phyloP scores from a whole-genome alignment of 2,329 filamentous ascomycete species.

The Verticillium alfalfae region DNA sequence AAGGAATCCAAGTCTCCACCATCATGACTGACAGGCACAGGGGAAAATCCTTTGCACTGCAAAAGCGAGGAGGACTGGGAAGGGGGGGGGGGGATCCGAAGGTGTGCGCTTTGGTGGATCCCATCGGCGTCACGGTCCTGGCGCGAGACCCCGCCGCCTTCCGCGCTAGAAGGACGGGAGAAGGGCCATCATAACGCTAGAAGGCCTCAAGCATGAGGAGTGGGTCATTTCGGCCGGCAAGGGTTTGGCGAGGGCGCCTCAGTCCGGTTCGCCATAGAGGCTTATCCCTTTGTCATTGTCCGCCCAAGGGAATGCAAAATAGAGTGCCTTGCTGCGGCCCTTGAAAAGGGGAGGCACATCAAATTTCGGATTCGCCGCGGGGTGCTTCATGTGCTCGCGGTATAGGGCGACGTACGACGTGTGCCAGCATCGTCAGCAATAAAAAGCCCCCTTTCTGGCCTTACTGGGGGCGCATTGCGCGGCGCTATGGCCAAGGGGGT shows the following conservation, averaged over 20 bases:
- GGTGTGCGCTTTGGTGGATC: neutral
- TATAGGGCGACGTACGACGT: neutral
- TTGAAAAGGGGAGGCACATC: neutral
- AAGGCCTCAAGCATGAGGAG: neutral
- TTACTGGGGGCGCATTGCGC: neutral
- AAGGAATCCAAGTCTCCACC: neutral
- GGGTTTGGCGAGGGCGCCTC: neutral
- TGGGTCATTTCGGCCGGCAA: neutral
- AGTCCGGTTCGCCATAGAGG: neutral
- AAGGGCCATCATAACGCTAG: neutral
- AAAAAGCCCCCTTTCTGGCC: neutral
- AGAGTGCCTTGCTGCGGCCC: neutral
- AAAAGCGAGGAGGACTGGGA: neutral
- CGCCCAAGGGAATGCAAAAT: too few species aligned
- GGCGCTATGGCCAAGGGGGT: neutral
- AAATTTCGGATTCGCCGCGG: neutral
- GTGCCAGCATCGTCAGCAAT: neutral
- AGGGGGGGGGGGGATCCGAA: neutral
- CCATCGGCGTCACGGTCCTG: neutral
- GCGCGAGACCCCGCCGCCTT: neutral
- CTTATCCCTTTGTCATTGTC: neutral
- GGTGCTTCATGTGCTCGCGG: neutral
- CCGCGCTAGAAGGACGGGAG: constrained; percentile 1
- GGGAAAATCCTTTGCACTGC: neutral
- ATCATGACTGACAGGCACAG: too few species aligned